A percentile compares a stretch with the other conserved stretches of the same genome.
Evolutionary conservation across 495 filamentous ascomycete species (phyloP).

Genomic region (Talaromyces wortmannii): DNA sequence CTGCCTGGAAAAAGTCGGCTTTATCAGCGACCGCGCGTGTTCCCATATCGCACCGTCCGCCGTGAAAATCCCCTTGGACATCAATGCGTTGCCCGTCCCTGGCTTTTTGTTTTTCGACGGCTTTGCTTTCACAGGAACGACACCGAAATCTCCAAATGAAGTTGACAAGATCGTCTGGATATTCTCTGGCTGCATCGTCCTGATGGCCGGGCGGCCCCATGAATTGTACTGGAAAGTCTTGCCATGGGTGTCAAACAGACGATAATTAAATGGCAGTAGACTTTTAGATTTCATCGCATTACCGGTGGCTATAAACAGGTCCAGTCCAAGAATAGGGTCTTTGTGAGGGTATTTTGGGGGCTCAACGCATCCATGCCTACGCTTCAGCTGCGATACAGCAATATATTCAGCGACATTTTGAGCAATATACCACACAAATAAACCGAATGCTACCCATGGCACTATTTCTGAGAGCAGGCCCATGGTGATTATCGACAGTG

Average conservation of each 20-base stretch:
- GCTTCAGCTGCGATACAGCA: background rate
- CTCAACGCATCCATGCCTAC: background rate
- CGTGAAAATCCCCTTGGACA: slow-evolving; percentile 69
- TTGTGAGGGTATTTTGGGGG: background rate
- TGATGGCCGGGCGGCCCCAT: slow-evolving; percentile 7
- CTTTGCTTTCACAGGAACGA: slow-evolving; percentile 40
- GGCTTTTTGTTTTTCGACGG: slow-evolving; percentile 20
- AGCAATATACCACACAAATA: background rate
- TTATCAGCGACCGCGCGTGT: slow-evolving; percentile 52
- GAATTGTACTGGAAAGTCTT: slow-evolving; percentile 7
- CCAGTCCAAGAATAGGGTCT: background rate
- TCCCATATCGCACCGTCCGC: slow-evolving; percentile 59
- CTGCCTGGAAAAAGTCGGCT: slow-evolving; percentile 55
- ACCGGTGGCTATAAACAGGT: background rate
- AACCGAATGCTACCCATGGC: background rate
- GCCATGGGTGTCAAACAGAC: background rate
- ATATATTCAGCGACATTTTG: background rate
- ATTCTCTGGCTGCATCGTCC: slow-evolving; percentile 55
- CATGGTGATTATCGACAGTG: background rate
- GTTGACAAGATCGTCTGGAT: slow-evolving; percentile 55
- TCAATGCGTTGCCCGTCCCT: slow-evolving; percentile 36
- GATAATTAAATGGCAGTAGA: background rate
- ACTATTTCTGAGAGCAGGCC: background rate
- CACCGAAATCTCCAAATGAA: slow-evolving; percentile 52
- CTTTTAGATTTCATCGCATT: background rate